phyloP scores from a whole-genome alignment of 805 yeast genomes.

The Kluyveromyces aestuarii region DNA sequence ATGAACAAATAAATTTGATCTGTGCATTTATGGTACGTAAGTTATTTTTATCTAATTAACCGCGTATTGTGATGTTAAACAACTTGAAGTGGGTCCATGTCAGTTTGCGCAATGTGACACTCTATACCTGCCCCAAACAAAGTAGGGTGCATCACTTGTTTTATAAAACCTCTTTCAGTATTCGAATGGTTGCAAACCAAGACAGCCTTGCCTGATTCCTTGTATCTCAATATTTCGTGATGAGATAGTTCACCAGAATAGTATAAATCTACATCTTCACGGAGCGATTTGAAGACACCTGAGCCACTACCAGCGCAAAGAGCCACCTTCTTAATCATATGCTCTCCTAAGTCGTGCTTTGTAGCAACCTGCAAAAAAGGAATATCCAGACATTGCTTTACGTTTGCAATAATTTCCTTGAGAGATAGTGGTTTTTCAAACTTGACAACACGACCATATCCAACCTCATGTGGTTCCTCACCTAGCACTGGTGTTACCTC shows the following conservation, averaged over 20 bases:
- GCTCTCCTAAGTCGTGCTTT: slow-evolving; percentile 15
- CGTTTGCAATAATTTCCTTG: slow-evolving; percentile 35
- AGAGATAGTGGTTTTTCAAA: slow-evolving; percentile 38
- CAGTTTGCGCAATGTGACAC: slow-evolving; percentile 44
- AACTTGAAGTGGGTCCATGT: slow-evolving; percentile 52
- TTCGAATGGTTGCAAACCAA: slow-evolving; percentile 84
- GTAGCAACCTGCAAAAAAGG: slow-evolving; percentile 55
- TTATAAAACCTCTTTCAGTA: slow-evolving; percentile 81
- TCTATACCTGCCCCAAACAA: slow-evolving; percentile 32
- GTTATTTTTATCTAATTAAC: no score
- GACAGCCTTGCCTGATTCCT: slow-evolving; percentile 63
- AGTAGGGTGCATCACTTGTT: slow-evolving; percentile 38
- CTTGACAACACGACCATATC: slow-evolving; percentile 70
- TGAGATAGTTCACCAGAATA: slow-evolving; percentile 93
- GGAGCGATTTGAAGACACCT: slow-evolving; percentile 45
- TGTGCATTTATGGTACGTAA: no score
- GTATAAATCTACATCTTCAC: slow-evolving; percentile 55
- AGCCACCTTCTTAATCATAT: slow-evolving; percentile 49
- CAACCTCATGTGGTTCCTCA: slow-evolving; percentile 40
- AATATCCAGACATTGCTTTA: slow-evolving; percentile 48
- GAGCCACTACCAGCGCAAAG: slow-evolving; percentile 96
- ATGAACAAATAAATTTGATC: no score
- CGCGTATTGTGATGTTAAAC: slow-evolving; percentile 11
- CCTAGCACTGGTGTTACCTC: slow-evolving; percentile 22
- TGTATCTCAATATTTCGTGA: slow-evolving; percentile 71